Percentiles rank a stretch among this genome's conserved stretches.
These are phyloP conservation scores for Penicillium sp. DNA, from an alignment of 2,329 filamentous ascomycete species.

Conservation along the genomic window DNA sequence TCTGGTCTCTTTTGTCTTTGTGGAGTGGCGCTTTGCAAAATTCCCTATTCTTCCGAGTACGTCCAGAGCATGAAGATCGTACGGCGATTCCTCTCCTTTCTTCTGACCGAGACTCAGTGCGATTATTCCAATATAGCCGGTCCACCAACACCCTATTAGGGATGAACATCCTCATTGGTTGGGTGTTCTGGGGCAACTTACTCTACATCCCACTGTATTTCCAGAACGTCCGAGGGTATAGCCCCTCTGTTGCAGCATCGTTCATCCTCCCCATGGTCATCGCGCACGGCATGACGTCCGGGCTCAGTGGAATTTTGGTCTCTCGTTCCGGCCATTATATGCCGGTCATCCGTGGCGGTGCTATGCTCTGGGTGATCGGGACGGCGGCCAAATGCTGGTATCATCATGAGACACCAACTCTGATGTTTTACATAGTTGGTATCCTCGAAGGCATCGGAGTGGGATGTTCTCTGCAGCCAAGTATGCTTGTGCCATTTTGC, in stretches of 20 bases:
- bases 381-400: not conserved
- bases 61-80: too few species aligned
- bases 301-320: not conserved
- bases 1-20: not conserved
- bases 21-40: not conserved
- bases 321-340: constrained; percentile 1
- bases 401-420: not conserved
- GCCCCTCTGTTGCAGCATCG: not conserved
- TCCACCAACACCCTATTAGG: constrained; percentile 1
- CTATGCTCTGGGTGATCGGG: not conserved
- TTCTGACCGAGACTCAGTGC: not conserved
- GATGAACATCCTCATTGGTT: constrained; percentile 1
- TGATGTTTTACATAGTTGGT: not conserved
- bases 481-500: not conserved
- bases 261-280: constrained; percentile 3
- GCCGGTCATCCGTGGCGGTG: not conserved
- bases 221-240: not conserved
- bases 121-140: not conserved
- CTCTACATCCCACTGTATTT: constrained; percentile 4
- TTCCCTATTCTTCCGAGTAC: constrained; percentile 1
- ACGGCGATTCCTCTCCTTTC: too few species aligned
- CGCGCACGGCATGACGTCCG: not conserved
- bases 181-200: constrained; percentile 3
- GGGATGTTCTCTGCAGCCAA: constrained; percentile 1
- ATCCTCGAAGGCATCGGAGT: constrained; percentile 3